These are phyloP conservation scores for Obba rivulosa DNA, from an alignment of 768 basidiomycete species.

Conservation along the genomic window DNA sequence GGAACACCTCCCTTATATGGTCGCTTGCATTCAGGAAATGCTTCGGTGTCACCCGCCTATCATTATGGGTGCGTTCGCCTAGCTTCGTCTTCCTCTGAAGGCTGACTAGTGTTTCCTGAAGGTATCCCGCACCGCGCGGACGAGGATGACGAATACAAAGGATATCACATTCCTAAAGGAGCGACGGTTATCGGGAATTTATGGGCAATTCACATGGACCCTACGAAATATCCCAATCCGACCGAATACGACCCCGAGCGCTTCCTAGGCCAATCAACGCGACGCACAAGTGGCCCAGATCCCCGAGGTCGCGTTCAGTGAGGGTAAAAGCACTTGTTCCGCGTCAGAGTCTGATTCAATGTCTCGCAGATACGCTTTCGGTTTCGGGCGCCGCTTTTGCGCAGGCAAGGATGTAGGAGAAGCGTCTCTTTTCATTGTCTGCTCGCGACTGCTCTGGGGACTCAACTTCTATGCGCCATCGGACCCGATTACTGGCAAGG, in stretches of 20 bases:
- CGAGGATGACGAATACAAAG: conserved; percentile 22
- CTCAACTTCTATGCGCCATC: conserved; percentile 3
- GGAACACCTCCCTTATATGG: conserved; percentile 44
- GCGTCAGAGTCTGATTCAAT: background rate
- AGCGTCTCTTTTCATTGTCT: conserved; percentile 12
- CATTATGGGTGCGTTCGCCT: background rate
- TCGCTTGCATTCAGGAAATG: conserved; percentile 44
- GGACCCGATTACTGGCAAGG: background rate
- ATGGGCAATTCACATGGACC: conserved; percentile 20
- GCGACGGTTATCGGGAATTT: conserved; percentile 18
- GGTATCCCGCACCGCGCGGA: conserved; percentile 17
- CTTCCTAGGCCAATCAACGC: conserved; percentile 8
- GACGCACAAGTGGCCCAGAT: conserved; percentile 11
- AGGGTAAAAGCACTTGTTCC: background rate
- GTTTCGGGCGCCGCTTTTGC: conserved; percentile 15
- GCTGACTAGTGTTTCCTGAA: background rate
- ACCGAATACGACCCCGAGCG: conserved; percentile 16
- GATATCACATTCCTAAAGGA: conserved; percentile 23
- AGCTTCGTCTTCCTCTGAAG: too few species aligned
- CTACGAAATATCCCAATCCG: conserved; percentile 16
- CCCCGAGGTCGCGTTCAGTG: conserved; percentile 5
- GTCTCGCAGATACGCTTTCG: conserved; percentile 12
- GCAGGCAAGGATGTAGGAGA: conserved; percentile 13
- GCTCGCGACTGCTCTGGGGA: conserved; percentile 4
- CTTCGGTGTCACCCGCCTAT: background rate